Evolutionary conservation across 345 rosid genomes (phyloP).

Genomic region (Trapa incisa): DNA sequence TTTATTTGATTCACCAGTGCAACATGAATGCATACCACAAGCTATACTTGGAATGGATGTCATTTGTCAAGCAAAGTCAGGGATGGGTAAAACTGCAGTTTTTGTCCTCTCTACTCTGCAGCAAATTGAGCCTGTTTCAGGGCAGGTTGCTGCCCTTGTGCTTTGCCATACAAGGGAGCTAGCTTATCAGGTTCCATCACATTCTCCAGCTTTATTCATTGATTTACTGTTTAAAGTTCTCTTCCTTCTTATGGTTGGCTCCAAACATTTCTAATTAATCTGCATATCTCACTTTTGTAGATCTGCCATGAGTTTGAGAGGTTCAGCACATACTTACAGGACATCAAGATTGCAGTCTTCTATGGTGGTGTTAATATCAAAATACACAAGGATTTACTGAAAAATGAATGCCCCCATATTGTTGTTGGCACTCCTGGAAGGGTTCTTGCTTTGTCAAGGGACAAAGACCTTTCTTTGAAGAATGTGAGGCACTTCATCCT

Average conservation of each 20-base stretch:
- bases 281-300: constrained; percentile 18
- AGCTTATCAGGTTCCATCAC: constrained; percentile 68
- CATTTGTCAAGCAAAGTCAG: constrained; percentile 98
- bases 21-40: constrained; percentile 99
- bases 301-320: constrained; percentile 94
- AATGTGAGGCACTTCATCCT: constrained; percentile 99
- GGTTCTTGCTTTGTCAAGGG: constrained; percentile 77
- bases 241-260: background rate
- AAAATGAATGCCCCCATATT: constrained; percentile 97
- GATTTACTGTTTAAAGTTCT: background rate
- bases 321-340: constrained; percentile 89
- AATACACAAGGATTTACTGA: constrained; percentile 75
- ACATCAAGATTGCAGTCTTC: constrained; percentile 83
- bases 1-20: constrained; percentile 89
- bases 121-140: constrained; percentile 82
- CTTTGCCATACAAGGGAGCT: constrained; percentile 92
- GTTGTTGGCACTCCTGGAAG: constrained; percentile 99
- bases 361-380: constrained; percentile 93
- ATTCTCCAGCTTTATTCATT: background rate
- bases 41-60: constrained; percentile 98
- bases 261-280: background rate
- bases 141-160: constrained; percentile 89
- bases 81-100: constrained; percentile 99
- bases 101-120: constrained; percentile 83
- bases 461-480: constrained; percentile 93